phyloP scores from a whole-genome alignment of 495 filamentous ascomycete species.

The Amniculicola lignicola region DNA sequence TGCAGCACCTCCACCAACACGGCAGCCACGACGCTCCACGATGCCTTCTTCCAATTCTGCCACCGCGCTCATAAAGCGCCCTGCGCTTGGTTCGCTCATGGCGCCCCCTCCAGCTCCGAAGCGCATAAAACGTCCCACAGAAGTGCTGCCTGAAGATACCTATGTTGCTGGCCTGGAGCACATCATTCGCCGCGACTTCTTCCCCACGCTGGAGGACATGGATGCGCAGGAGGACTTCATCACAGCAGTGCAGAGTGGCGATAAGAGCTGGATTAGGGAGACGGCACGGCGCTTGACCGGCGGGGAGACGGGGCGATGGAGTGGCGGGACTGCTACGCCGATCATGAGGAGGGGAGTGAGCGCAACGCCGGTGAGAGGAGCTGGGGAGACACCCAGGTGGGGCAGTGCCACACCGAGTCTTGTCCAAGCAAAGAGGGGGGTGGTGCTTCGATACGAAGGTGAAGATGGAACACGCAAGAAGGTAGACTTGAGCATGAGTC shows the following conservation, averaged over 20 bases:
- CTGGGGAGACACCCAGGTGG: slow-evolving; percentile 54
- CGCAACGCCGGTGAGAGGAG: slow-evolving; percentile 17
- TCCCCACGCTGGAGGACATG: slow-evolving; percentile 82
- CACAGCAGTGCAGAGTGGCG: slow-evolving; percentile 79
- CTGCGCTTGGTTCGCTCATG: slow-evolving; percentile 71
- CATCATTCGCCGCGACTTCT: slow-evolving; percentile 96
- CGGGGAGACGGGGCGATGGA: slow-evolving; percentile 74
- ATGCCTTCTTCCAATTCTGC: slow-evolving; percentile 31
- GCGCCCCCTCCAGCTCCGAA: slow-evolving; percentile 84
- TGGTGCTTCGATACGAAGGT: slow-evolving; percentile 26
- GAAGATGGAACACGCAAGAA: slow-evolving; percentile 43
- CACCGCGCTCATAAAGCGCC: slow-evolving; percentile 60
- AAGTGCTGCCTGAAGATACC: slow-evolving; percentile 87
- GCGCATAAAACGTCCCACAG: slow-evolving; percentile 86
- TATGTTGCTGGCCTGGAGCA: slow-evolving; percentile 89
- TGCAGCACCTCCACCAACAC: not conserved
- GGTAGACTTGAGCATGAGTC: slow-evolving; percentile 77
- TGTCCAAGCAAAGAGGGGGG: slow-evolving; percentile 50
- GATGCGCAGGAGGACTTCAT: slow-evolving; percentile 89
- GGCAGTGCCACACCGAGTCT: slow-evolving; percentile 68
- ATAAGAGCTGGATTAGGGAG: slow-evolving; percentile 81
- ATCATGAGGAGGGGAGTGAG: slow-evolving; percentile 37
- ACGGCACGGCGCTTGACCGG: slow-evolving; percentile 69
- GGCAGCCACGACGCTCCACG: slow-evolving; percentile 1
- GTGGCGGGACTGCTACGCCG: no score